Conservation (phyloP, 78 protist species). For the Dictyostelium purpureum region DNA sequence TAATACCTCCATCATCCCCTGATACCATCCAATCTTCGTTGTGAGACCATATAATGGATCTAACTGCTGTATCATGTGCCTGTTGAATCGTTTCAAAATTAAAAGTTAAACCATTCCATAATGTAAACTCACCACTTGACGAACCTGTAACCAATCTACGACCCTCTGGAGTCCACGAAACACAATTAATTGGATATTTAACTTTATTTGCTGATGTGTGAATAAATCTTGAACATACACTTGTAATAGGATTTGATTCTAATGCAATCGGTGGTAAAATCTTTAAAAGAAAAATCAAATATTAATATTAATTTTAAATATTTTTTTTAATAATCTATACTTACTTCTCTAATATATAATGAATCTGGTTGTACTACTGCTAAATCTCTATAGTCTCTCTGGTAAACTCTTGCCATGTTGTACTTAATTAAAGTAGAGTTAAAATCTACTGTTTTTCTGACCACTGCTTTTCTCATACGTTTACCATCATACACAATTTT, state of each 20-base stretch:
- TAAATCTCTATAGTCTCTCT: conserved; percentile 66
- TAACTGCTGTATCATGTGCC: conserved; percentile 93
- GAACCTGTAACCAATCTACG: conserved; percentile 91
- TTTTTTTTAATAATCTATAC: neutral
- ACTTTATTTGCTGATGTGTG: conserved; percentile 89
- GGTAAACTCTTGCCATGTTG: conserved; percentile 47
- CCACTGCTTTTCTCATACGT: conserved; percentile 87
- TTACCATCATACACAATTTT: conserved; percentile 88
- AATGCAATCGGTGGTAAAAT: conserved; percentile 82
- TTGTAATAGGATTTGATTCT: conserved; percentile 65
- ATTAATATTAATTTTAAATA: neutral
- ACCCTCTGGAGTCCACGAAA: conserved; percentile 93
- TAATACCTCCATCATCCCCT: conserved; percentile 88
- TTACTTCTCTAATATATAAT: conserved; percentile 67
- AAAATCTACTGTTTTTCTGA: conserved; percentile 87
- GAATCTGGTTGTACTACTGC: conserved; percentile 64
- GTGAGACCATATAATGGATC: conserved; percentile 94
- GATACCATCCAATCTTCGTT: conserved; percentile 91
- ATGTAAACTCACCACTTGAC: conserved; percentile 91
- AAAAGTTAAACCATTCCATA: conserved; percentile 95
- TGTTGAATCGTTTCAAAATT: conserved; percentile 94
- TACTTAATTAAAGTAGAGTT: conserved; percentile 72
- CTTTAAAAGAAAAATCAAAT: neutral
- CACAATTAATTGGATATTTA: conserved; percentile 82
- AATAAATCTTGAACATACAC: conserved; percentile 77